Evolutionary conservation across 495 filamentous ascomycete genomes (phyloP), one percentile per base, ranked within the genome.

Genomic region (Lineolata rhizophorae): DNA sequence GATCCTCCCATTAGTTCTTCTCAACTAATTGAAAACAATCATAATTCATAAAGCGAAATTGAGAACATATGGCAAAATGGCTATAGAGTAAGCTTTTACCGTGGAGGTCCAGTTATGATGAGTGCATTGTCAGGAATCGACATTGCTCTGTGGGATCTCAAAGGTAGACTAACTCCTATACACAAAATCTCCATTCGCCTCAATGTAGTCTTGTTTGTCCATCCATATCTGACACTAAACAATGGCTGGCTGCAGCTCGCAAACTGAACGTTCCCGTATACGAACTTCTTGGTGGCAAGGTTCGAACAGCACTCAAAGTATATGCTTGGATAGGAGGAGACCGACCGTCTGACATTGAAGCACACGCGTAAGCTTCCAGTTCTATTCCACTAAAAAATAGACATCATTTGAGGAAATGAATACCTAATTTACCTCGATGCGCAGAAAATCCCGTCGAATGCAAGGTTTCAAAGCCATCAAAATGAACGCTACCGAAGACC

Each of bases 321-420:
- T 85, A 85, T 45, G 69, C 72, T n/a, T 85, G 78, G 78, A 81
- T 85, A 44, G 78, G 78, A 20, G 78, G 78, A 5, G 78, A 85
- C 42, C 58, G 76, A n/a, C 78, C 78, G 4, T 48, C 52, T 15
- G 78, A 83, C 42, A 67, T 85, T 0, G 64, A 69, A 40, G 49
- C 35, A 2, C 68, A 72, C 47, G 76, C 69, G 57, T 69, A 45
- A 45, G 62, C 30, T 14, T 20, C 30, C 22, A 34, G n/a, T n/a
- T n/a, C n/a, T n/a, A n/a, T n/a, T n/a, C n/a, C n/a, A n/a, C n/a
- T n/a, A n/a, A n/a, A n/a, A n/a, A n/a, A n/a, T n/a, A n/a, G n/a
- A n/a, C n/a, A n/a, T n/a, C n/a, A n/a, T n/a, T n/a, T n/a, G n/a
- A n/a, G n/a, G n/a, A n/a, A n/a, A n/a, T n/a, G n/a, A n/a, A n/a